Percentiles rank a stretch among this genome's conserved stretches.
Conservation (phyloP, 257 asterid species). For the Nicotiana attenuata region DNA sequence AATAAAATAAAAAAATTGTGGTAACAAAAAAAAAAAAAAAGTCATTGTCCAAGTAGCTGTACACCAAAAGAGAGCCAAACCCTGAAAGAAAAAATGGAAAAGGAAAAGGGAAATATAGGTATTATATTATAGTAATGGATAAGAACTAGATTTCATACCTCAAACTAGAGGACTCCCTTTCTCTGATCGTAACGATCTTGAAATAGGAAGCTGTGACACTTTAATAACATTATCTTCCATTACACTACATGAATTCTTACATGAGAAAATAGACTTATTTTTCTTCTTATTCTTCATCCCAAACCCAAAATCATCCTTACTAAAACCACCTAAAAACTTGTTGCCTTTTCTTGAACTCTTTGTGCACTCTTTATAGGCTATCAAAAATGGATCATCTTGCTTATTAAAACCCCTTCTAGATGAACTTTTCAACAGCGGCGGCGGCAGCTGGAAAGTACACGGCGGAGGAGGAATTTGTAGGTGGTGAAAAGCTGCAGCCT, state of each 20-base stretch:
- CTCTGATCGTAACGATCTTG: conserved; percentile 34
- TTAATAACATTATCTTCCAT: conserved; percentile 35
- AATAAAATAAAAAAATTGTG: neutral
- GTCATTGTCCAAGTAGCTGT: neutral
- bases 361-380: conserved; percentile 65
- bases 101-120: neutral
- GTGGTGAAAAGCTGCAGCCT: conserved; percentile 25
- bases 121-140: neutral
- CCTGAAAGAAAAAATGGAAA: neutral
- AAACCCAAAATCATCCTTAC: conserved; percentile 17
- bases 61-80: neutral
- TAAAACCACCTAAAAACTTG: conserved; percentile 7
- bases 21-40: neutral
- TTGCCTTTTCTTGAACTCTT: conserved; percentile 38
- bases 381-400: conserved; percentile 54
- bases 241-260: conserved; percentile 41
- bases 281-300: conserved; percentile 39
- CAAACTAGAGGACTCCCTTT: neutral
- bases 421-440: conserved; percentile 1
- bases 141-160: neutral
- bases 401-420: conserved; percentile 34
- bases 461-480: conserved; percentile 41
- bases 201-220: conserved; percentile 36
- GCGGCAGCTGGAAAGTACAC: conserved; percentile 38
- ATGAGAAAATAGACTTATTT: conserved; percentile 37